Base-by-base conservation (phyloP, 192 early-diverging fungal species). In the Coemansia sp. region DNA sequence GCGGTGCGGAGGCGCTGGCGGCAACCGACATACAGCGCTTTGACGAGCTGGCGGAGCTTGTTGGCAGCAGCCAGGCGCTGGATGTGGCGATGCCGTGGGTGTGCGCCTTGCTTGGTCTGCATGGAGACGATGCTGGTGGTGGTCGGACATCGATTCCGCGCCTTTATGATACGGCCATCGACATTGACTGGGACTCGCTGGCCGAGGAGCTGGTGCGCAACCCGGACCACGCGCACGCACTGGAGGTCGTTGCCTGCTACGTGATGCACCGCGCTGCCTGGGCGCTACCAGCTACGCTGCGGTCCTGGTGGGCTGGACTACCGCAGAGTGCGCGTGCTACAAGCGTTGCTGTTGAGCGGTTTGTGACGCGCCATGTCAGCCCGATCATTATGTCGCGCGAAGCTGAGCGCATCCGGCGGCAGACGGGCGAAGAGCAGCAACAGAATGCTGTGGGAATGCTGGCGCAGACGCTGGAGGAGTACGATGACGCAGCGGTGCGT, bases 21-120 rank as follows among this genome's bases (percentile, higher is more conserved):
- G 42, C 10, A 1, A 41, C 14, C 5, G 68, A 72, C 19, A 16
- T 17, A 5, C 48, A 57, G 32, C 53, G 38, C 10, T 45, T 60
- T 45, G 79, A 76, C 37, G 58, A 59, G 48, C 49, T 82, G 56
- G 19, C 71, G 0, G 79, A 72, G 40, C 42, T 39, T 22, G 45
- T 82, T 6, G 43, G 53, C 20, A 25, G 44, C 22, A 39, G 57
- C 10, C 58, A 56, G 38, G 68, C 63, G 0, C 56, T 82, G 16
- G 71, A 71, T 10, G 50, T 55, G 19, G 79, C 79, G 0, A 67
- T 82, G 71, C 79, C 79, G n/a, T 76, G 74, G 79, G 57, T 74
- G 39, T 82, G 74, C 19, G 79, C 64, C 2, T 63, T 76, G 53
- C 65, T 82, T 19, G 75, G 79, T 0, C 56, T 82, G 22, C 43